Conservation (phyloP, 2,329 filamentous ascomycete genomes). For the Aspergillus piperis region DNA sequence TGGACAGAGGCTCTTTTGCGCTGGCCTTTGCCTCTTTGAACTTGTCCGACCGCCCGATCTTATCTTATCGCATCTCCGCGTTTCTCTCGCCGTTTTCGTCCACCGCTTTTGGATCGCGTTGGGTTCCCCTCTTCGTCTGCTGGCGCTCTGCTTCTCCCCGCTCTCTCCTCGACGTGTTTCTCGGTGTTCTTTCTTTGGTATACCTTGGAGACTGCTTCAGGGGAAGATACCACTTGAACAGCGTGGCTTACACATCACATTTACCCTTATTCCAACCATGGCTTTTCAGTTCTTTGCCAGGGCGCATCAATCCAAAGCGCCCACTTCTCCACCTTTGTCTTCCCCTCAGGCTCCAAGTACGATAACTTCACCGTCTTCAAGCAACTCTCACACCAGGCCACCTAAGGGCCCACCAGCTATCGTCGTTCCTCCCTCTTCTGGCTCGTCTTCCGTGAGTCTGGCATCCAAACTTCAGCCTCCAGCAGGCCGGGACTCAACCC, state of each 20-base stretch:
- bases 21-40: conserved; percentile 14
- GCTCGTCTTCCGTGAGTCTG: conserved; percentile 18
- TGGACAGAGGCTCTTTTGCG: conserved; percentile 19
- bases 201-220: not conserved
- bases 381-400: conserved; percentile 22
- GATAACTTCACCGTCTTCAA: conserved; percentile 16
- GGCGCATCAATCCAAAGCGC: conserved; percentile 29
- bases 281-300: conserved; percentile 43
- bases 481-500: conserved; percentile 26
- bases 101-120: conserved; percentile 1
- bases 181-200: not conserved
- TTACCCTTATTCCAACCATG: conserved; percentile 24
- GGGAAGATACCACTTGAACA: not conserved
- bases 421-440: conserved; percentile 27
- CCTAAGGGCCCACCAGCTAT: conserved; percentile 36
- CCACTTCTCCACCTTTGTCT: conserved; percentile 27
- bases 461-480: conserved; percentile 27
- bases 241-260: not conserved
- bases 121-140: conserved; percentile 4
- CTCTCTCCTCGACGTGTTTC: not conserved
- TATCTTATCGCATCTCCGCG: conserved; percentile 43
- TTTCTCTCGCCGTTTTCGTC: conserved; percentile 18
- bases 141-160: conserved; percentile 11
- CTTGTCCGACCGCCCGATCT: conserved; percentile 24
- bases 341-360: conserved; percentile 20